Conservation (phyloP, 306 rosid genomes). For the Luffa aegyptiaca region DNA sequence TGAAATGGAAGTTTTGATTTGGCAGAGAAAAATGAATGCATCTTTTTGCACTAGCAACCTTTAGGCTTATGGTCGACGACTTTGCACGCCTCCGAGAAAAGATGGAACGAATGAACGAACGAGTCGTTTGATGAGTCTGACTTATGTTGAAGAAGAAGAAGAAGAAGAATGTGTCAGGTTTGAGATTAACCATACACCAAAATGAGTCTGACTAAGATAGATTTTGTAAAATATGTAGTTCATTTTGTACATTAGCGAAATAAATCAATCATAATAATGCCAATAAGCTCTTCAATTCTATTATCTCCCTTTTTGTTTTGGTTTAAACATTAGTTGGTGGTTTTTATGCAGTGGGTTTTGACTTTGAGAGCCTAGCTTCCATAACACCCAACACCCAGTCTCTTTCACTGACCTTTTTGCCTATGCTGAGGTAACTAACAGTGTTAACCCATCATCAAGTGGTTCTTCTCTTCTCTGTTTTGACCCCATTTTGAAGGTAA, state of each 20-base stretch:
- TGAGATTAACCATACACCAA: constrained; percentile 9
- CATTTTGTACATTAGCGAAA: background rate
- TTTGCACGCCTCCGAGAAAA: background rate
- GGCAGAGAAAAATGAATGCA: background rate
- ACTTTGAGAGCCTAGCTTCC: constrained; percentile 3
- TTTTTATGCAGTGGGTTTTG: constrained; percentile 3
- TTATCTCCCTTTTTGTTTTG: background rate
- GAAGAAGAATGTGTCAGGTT: constrained; percentile 9
- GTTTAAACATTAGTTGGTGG: background rate
- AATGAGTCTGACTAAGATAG: constrained; percentile 12
- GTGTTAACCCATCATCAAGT: background rate
- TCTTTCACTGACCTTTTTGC: constrained; percentile 4
- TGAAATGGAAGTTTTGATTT: constrained; percentile 2
- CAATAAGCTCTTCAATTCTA: background rate
- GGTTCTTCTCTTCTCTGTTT: background rate
- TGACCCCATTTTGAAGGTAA: background rate
- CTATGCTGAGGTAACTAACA: constrained; percentile 10
- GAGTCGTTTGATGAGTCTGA: background rate
- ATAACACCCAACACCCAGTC: constrained; percentile 6
- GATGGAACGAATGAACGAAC: background rate
- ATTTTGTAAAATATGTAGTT: constrained; percentile 5
- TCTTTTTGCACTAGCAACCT: background rate
- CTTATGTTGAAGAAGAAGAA: background rate
- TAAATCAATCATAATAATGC: background rate
- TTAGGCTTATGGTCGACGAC: background rate